A percentile compares a stretch with the other conserved stretches of the same genome.
These are phyloP conservation scores for Xylogone sp. DNA, from an alignment of 2,329 filamentous ascomycete species.

Conservation along the genomic window DNA sequence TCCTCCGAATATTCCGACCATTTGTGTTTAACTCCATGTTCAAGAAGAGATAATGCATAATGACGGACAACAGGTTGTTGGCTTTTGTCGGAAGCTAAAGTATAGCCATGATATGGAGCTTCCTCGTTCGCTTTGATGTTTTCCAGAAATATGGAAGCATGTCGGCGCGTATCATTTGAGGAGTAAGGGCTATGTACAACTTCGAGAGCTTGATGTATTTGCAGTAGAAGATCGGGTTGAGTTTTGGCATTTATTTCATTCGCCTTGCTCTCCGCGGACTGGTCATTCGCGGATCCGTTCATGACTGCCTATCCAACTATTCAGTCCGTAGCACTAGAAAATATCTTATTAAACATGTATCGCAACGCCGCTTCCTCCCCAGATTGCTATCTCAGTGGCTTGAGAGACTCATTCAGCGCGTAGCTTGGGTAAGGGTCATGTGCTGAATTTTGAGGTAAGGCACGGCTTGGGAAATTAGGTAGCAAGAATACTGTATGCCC, in stretches of 20 bases:
- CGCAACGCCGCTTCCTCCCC: not conserved
- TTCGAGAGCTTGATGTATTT: slow-evolving; percentile 80
- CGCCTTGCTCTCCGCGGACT: not conserved
- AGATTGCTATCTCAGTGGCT: not conserved
- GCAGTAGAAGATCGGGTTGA: slow-evolving; percentile 42
- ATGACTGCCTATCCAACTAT: not conserved
- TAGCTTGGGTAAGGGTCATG: slow-evolving; percentile 14
- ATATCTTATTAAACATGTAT: not conserved
- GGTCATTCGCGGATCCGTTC: slow-evolving; percentile 17
- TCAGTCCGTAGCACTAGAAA: not conserved
- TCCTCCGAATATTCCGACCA: slow-evolving; percentile 71
- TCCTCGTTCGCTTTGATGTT: slow-evolving; percentile 73
- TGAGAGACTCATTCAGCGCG: slow-evolving; percentile 13
- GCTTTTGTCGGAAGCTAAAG: slow-evolving; percentile 69
- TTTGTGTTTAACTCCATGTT: slow-evolving; percentile 82
- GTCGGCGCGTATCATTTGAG: slow-evolving; percentile 73
- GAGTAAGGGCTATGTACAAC: slow-evolving; percentile 82
- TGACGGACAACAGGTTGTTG: slow-evolving; percentile 84
- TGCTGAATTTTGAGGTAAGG: slow-evolving; percentile 9
- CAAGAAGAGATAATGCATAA: slow-evolving; percentile 88
- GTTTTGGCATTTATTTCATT: not conserved
- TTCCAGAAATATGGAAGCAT: slow-evolving; percentile 85
- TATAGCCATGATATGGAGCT: slow-evolving; percentile 81
- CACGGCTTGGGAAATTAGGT: slow-evolving; percentile 6
- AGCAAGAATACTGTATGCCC: not conserved